Evolutionary conservation across 805 yeast species (phyloP), one percentile per base, ranked within the genome.

Genomic region (Hanseniaspora thailandica): DNA sequence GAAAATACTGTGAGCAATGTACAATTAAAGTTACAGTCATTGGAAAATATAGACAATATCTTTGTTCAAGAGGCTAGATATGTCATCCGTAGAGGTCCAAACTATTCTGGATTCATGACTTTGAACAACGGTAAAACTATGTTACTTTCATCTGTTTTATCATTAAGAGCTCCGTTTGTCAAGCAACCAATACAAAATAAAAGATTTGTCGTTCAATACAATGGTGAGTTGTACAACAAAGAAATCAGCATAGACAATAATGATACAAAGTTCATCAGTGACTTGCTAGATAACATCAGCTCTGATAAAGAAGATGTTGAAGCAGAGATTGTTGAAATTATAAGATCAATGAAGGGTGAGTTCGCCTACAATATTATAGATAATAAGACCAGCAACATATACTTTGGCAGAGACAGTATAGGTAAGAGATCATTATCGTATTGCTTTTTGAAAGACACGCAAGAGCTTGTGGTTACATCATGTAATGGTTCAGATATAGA

Each of bases 161-260:
- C 95, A 0, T 67, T 93, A 40, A 71, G 98, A 55, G 74, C 76
- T 20, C 97, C 97, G 0, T 77, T 85, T 59, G 80, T 86, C 0
- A 58, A 67, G 30, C 99, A 93, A 65, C 96, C 97, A 0, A 57
- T 80, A 15, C 45, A 43, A 3, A 60, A 62, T 10, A 60, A 67
- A 45, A 58, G 70, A 59, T 72, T 62, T 47, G 61, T 75, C 0
- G 62, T 94, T 8, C 95, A 87, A 62, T 90, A 84, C 67, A 93
- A 94, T 64, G 99, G 98, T 0, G 97, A 93, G 61, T 66, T 93
- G 10, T 93, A 93, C 65, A 82, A 82, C 57, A 58, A 64, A 1
- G 82, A 48, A 25, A 22, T 54, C 17, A 43, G 75, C 35, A 74
- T 83, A 22, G 58, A 69, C 31, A 57, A 59, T 0, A 85, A 85